These are phyloP conservation scores for Gossypium anomalum DNA, from an alignment of 345 rosid genomes.

Conservation along the genomic window DNA sequence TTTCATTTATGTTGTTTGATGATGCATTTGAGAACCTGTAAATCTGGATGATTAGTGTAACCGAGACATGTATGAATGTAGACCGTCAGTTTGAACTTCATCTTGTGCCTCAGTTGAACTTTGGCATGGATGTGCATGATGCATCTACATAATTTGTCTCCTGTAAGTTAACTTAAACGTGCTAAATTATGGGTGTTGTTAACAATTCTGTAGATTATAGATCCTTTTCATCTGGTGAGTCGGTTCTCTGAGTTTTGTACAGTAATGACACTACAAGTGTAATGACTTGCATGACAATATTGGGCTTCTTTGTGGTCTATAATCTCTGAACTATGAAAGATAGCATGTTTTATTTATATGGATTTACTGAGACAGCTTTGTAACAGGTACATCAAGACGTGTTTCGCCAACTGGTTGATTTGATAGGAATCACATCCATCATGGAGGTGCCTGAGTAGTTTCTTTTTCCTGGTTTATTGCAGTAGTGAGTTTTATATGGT, in stretches of 20 bases:
- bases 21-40: not conserved
- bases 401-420: constrained; percentile 81
- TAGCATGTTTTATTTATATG: not conserved
- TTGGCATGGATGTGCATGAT: not conserved
- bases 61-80: not conserved
- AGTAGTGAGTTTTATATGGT: not conserved
- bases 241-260: not conserved
- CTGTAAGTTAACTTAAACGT: not conserved
- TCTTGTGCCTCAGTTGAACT: not conserved
- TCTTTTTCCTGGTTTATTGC: not conserved
- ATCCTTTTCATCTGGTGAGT: not conserved
- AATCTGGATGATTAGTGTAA: not conserved
- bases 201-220: not conserved
- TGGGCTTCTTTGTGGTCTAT: constrained; percentile 9
- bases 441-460: constrained; percentile 71
- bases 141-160: not conserved
- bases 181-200: not conserved
- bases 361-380: constrained; percentile 2
- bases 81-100: not conserved
- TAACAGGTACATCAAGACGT: constrained; percentile 87
- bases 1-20: not conserved
- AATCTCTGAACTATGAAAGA: not conserved
- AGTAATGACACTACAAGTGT: not conserved
- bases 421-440: constrained; percentile 97
- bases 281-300: not conserved